These are phyloP conservation scores for Solanum dulcamara DNA, from an alignment of 257 asterid genomes.

Conservation along the genomic window DNA sequence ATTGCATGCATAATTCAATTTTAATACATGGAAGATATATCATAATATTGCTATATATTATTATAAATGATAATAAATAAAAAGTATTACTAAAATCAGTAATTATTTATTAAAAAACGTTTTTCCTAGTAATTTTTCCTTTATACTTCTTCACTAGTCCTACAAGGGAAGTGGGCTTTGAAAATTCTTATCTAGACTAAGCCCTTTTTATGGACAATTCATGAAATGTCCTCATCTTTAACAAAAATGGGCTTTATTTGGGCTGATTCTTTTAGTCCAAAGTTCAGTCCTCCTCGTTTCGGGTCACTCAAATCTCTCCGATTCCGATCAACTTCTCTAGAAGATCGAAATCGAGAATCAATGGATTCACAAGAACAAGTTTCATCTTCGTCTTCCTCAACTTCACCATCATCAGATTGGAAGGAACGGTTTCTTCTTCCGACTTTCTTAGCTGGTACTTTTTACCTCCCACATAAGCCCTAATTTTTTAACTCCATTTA, in stretches of 20 bases:
- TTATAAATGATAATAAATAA: too few relatives aligned
- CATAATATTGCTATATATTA: too few relatives aligned
- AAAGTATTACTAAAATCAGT: too few relatives aligned
- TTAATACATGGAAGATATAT: too few relatives aligned
- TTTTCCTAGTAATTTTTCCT: too few relatives aligned
- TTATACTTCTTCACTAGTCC: not conserved
- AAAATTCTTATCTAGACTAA: not conserved
- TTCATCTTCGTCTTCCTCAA: not conserved
- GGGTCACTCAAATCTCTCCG: not conserved
- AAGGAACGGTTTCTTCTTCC: conserved; percentile 63
- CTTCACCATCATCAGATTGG: conserved; percentile 33
- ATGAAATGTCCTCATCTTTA: not conserved
- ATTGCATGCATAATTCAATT: too few relatives aligned
- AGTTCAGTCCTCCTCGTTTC: not conserved
- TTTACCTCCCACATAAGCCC: not conserved
- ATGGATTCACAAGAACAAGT: not conserved
- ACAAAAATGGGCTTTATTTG: not conserved
- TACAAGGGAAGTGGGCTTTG: not conserved
- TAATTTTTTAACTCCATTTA: not conserved
- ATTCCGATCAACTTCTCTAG: not conserved
- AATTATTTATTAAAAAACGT: too few relatives aligned
- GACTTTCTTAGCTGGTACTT: conserved; percentile 64
- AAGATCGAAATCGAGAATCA: not conserved
- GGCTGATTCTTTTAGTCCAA: not conserved
- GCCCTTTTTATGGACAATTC: too few relatives aligned